Base-by-base conservation (phyloP, 805 yeast genomes). In the Cyberlindnera subsufficiens region DNA sequence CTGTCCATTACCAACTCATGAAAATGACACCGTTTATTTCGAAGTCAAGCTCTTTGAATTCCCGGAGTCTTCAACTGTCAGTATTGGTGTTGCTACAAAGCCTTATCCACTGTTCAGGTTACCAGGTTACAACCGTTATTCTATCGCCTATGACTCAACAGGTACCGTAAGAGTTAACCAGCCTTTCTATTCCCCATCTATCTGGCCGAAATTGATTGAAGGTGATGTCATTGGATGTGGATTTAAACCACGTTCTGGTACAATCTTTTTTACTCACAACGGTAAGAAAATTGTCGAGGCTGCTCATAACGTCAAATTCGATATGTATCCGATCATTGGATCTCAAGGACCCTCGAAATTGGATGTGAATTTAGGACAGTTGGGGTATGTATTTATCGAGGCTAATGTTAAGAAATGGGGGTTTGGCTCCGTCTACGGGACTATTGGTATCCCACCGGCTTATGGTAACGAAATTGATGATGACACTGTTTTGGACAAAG, bases 191-290 rank as follows among this genome's bases (percentile, higher is more conserved):
- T 42, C 59, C 88, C 96, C 6, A 86, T 87, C 53, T 55, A 59
- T 40, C 43, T 69, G 37, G 68, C 68, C 5, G 53, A 61, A 44
- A 55, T 66, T 52, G 64, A 86, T 60, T 47, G 74, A 84, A 50
- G 97, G 97, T 27, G 99, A 93, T 61, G 95, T 93, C 29, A 73
- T 93, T 13, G 99, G 99, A 2, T 77, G 91, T 25, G 99, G 99
- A 0, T 85, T 87, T 58, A 74, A 91, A 46, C 79, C 86, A 3
- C 71, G 88, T 36, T 71, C 86, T 15, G 96, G 97, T 2, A 81
- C 96, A 0, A 74, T 93, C 0, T 93, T 93, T 56, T 93, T 90
- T 70, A 93, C 99, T 0, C 75, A 96, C 51, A 93, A 93, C 55
- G 99, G 99, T 25, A 88, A 88, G 59, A 88, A 87, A 58, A 66